These are phyloP conservation scores for Kappamyces sp. DNA, from an alignment of 192 early-diverging fungal genomes.

Conservation along the genomic window DNA sequence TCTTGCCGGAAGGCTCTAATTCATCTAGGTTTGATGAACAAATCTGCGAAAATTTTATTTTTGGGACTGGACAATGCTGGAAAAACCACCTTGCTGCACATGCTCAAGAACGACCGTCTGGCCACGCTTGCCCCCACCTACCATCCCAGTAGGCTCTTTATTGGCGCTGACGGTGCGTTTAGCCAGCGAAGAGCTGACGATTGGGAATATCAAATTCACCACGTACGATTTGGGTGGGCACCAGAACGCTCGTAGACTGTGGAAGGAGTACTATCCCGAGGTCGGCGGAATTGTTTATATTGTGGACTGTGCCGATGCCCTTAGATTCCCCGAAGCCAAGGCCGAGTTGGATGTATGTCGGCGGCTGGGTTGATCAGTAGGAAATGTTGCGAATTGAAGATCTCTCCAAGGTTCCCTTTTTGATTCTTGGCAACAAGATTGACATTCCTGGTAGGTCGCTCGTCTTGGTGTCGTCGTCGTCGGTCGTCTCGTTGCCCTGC, in stretches of 20 bases:
- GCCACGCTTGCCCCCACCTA: slow-evolving; percentile 90
- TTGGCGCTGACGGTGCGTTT: slow-evolving; percentile 5
- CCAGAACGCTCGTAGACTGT: slow-evolving; percentile 91
- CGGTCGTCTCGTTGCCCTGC: too few relatives aligned
- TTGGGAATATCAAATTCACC: slow-evolving; percentile 95
- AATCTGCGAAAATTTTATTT: slow-evolving; percentile 98
- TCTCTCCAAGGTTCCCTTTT: slow-evolving; percentile 85
- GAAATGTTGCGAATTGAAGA: slow-evolving; percentile 90
- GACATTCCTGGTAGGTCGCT: slow-evolving; percentile 52
- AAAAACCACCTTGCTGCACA: slow-evolving; percentile 97
- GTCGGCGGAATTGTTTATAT: slow-evolving; percentile 97
- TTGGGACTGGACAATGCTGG: slow-evolving; percentile 97
- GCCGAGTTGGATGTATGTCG: slow-evolving; percentile 80
- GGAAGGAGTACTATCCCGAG: slow-evolving; percentile 99
- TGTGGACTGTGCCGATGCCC: slow-evolving; percentile 84
- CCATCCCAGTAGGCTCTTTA: slow-evolving; percentile 78
- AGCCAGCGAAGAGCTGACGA: slow-evolving; percentile 94
- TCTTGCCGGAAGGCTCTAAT: not conserved
- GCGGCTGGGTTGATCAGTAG: slow-evolving; percentile 28
- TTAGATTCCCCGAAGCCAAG: slow-evolving; percentile 83
- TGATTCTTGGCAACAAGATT: slow-evolving; percentile 99
- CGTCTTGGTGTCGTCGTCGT: not conserved
- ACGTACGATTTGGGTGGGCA: slow-evolving; percentile 98
- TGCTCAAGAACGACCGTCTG: slow-evolving; percentile 98
- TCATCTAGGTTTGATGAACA: slow-evolving; percentile 91